Percentiles rank a stretch among this genome's conserved stretches.
Evolutionary conservation across 305 asterid genomes (phyloP).

Genomic region (Coffea humblotiana): DNA sequence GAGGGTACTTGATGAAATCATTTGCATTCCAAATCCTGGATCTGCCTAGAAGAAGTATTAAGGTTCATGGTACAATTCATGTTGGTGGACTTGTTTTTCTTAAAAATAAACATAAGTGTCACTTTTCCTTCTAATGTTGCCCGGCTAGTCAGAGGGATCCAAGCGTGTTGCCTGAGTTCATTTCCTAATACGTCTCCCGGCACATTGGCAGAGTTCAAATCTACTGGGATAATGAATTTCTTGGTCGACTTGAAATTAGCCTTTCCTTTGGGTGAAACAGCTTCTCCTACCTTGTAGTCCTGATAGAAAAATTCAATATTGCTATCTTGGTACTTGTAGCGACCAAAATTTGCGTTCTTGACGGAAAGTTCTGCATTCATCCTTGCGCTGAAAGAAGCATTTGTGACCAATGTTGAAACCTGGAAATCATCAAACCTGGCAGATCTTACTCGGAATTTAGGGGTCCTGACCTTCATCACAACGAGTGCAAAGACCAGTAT

Average conservation of each 20-base stretch:
- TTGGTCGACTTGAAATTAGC: conserved; percentile 13
- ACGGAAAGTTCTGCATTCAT: conserved; percentile 22
- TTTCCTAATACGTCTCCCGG: background rate
- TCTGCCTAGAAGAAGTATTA: too few relatives aligned
- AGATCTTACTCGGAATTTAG: conserved; percentile 21
- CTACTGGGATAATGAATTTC: conserved; percentile 12
- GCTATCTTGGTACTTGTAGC: conserved; percentile 20
- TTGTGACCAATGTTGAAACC: background rate
- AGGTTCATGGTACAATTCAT: conserved; percentile 1
- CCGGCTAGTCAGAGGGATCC: conserved; percentile 16
- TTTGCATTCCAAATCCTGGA: background rate
- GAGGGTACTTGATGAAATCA: background rate
- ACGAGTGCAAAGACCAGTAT: conserved; percentile 10
- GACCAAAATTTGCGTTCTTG: conserved; percentile 30
- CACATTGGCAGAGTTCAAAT: conserved; percentile 10
- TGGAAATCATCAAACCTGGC: background rate
- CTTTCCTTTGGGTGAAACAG: background rate
- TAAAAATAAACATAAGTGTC: conserved; percentile 19
- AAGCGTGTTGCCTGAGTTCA: conserved; percentile 2
- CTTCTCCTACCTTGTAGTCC: conserved; percentile 16
- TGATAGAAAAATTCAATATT: conserved; percentile 14
- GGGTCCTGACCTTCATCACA: conserved; percentile 22
- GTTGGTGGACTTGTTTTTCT: conserved; percentile 19
- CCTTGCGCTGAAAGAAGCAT: conserved; percentile 20
- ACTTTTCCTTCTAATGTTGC: conserved; percentile 22